Base-by-base conservation (phyloP, 164 flowering plant genomes). In the Litsea cubeba region DNA sequence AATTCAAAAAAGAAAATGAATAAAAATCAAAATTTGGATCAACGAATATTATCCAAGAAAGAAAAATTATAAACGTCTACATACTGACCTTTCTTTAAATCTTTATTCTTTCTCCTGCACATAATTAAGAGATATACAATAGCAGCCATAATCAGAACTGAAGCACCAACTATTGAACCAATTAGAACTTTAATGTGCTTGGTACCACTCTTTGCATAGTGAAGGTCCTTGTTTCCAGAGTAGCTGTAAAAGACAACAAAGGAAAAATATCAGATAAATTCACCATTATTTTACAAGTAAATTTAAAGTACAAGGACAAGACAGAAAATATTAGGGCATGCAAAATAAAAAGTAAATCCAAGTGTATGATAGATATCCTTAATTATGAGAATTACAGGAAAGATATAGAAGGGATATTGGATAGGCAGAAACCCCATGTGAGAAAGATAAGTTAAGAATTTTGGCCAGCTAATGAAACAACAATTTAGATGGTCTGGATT, bases 161-260 rank as follows among this genome's bases (percentile, higher is more conserved):
- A 86, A 67, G 88, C 96, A 25, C 94, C 96, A 72, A 88, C 80
- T 78, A 89, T 74, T 66, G 91, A 62, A 30, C 88, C 93, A 74
- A 90, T 76, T 65, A 90, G 84, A 20, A 89, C 83, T 46, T 77
- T 76, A 30, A 63, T 72, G 71, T 82, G 83, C 80, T 72, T 87
- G 62, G 71, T 72, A 72, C 69, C 74, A 50, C 74, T 79, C 74
- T 79, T 74, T 58, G 77, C 88, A 78, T 78, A 76, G 72, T 74
- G 93, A 78, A 96, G 93, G 82, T 87, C 77, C 11, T 73, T 15
- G 73, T 96, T 96, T 71, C 98, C 97, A 40, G 95, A 70, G 74
- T 82, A 94, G 85, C 99, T 96, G 87, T 68, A 49, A 51, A 68
- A 32, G 51, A 78, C 25, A 60, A 75, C 20, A 57, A 70, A 70